Conservation (phyloP, 1,284 basidiomycete genomes). For the Leccinum angustisporum region DNA sequence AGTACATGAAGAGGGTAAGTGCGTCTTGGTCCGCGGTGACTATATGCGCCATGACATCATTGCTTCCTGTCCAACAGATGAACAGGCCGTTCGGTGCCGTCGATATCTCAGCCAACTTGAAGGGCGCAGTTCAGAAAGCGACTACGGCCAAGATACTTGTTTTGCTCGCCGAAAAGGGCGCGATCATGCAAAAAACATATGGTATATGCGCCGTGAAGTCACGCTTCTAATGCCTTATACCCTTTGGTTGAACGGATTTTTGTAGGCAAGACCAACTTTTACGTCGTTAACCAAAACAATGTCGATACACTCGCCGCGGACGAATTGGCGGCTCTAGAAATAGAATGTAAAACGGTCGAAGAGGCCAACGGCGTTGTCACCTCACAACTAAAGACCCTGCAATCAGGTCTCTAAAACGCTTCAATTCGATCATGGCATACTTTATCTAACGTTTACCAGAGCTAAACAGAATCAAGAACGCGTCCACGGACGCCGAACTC, state of each 20-base stretch:
- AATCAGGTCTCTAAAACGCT: conserved; percentile 23
- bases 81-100: conserved; percentile 78
- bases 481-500: conserved; percentile 71
- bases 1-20: conserved; percentile 68
- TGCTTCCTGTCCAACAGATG: conserved; percentile 47
- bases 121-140: conserved; percentile 80
- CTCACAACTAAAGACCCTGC: conserved; percentile 40
- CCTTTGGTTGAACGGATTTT: background rate
- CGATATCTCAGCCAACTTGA: conserved; percentile 85
- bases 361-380: conserved; percentile 58
- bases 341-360: conserved; percentile 54
- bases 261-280: conserved; percentile 80
- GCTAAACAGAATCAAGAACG: conserved; percentile 56
- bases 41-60: conserved; percentile 4
- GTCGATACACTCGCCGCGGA: conserved; percentile 59
- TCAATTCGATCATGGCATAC: background rate
- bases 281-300: conserved; percentile 73
- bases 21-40: background rate
- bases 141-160: conserved; percentile 80
- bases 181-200: conserved; percentile 73
- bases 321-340: conserved; percentile 56
- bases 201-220: conserved; percentile 44
- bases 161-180: conserved; percentile 73
- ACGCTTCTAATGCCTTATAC: background rate
- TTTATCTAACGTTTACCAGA: conserved; percentile 44